A percentile compares a stretch with the other conserved stretches of the same genome.
Evolutionary conservation across 2,329 filamentous ascomycete genomes (phyloP).

Genomic region (Cladosporium sp.): DNA sequence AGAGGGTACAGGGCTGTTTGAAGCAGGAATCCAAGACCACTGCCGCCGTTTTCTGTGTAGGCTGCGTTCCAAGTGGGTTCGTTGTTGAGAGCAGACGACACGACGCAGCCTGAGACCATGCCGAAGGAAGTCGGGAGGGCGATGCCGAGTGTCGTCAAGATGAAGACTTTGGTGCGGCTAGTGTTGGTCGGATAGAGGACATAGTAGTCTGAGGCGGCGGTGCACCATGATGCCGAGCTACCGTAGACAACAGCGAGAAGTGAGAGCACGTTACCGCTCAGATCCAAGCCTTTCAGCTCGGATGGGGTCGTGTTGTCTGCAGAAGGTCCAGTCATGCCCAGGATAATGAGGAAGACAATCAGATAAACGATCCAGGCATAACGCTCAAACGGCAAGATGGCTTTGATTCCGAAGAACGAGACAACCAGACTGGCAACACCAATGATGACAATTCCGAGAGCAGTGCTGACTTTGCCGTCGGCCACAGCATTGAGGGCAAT

Average conservation of each 20-base stretch:
- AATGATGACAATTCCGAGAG: constrained; percentile 42
- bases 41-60: constrained; percentile 37
- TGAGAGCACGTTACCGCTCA: constrained; percentile 26
- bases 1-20: constrained; percentile 42
- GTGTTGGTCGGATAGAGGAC: constrained; percentile 39
- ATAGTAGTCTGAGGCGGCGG: constrained; percentile 43
- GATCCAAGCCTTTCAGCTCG: constrained; percentile 25
- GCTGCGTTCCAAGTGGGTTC: constrained; percentile 39
- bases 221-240: constrained; percentile 38
- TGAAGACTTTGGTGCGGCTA: constrained; percentile 37
- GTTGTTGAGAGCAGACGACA: constrained; percentile 32
- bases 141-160: constrained; percentile 40
- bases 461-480: constrained; percentile 40
- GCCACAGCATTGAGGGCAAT: constrained; percentile 39
- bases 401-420: constrained; percentile 38
- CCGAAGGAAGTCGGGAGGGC: constrained; percentile 40
- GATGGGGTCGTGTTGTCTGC: constrained; percentile 21
- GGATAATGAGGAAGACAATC: constrained; percentile 46
- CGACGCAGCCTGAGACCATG: constrained; percentile 41
- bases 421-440: constrained; percentile 35
- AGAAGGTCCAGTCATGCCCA: constrained; percentile 39
- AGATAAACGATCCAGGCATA: constrained; percentile 48
- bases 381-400: constrained; percentile 46
- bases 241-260: constrained; percentile 36
- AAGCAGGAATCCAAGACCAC: constrained; percentile 43